Conservation (phyloP, 2,329 filamentous ascomycete species). For the Onygenales sp. region DNA sequence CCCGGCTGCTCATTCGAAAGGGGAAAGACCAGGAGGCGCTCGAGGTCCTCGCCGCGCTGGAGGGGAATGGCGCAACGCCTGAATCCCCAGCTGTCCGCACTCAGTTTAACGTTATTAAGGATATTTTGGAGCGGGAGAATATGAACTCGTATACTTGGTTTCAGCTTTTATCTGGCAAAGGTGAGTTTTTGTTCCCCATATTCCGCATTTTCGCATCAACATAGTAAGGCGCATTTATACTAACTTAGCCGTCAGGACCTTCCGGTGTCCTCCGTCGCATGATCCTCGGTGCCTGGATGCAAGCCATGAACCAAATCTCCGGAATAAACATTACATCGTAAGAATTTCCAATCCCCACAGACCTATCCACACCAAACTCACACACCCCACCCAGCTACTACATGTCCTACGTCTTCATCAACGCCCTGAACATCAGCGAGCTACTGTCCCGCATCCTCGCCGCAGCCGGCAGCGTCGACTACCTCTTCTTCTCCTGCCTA, state of each 20-base stretch:
- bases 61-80: conserved; percentile 20
- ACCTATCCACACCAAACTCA: conserved; percentile 2
- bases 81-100: conserved; percentile 18
- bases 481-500: conserved; percentile 34
- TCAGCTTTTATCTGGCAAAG: conserved; percentile 33
- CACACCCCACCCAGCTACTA: conserved; percentile 19
- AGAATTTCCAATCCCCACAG: not conserved
- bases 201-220: not conserved
- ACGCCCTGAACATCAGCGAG: conserved; percentile 29
- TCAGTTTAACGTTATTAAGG: conserved; percentile 27
- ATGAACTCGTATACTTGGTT: conserved; percentile 37
- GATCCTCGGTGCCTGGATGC: conserved; percentile 36
- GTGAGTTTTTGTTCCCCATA: conserved; percentile 1
- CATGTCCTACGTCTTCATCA: conserved; percentile 34
- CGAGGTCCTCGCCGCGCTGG: conserved; percentile 14
- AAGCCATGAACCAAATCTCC: conserved; percentile 27
- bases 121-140: conserved; percentile 35
- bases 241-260: conserved; percentile 15
- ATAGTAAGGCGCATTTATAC: not conserved
- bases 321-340: conserved; percentile 28
- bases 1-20: conserved; percentile 15
- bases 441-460: conserved; percentile 33
- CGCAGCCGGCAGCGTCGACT: conserved; percentile 38
- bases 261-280: conserved; percentile 34
- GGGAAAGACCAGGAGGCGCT: conserved; percentile 8